Conservation (phyloP, 306 rosid species). For the Quercus mongolica region DNA sequence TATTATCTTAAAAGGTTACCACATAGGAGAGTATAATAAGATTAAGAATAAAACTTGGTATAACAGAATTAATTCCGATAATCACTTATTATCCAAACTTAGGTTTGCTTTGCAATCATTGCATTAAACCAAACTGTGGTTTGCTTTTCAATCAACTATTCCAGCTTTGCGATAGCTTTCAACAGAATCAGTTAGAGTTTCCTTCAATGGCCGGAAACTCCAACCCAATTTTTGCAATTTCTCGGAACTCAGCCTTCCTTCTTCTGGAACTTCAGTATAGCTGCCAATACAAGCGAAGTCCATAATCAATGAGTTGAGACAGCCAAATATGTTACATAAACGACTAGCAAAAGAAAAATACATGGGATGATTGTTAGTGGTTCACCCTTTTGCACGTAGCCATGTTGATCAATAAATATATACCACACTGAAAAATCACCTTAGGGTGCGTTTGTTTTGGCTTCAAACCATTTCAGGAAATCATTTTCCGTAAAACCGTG, state of each 20-base stretch:
- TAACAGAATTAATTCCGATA: too few species aligned
- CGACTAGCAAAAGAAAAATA: not conserved
- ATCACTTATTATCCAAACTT: not conserved
- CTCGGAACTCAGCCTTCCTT: slow-evolving; percentile 29
- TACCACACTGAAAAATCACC: not conserved
- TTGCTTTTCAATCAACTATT: slow-evolving; percentile 14
- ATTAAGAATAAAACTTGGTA: too few species aligned
- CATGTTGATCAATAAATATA: not conserved
- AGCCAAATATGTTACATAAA: not conserved
- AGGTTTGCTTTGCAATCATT: not conserved
- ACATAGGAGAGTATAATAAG: too few species aligned
- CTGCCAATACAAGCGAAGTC: slow-evolving; percentile 18
- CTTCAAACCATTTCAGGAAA: too few species aligned
- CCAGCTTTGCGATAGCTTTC: slow-evolving; percentile 41
- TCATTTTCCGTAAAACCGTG: too few species aligned
- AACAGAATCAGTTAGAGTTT: slow-evolving; percentile 57
- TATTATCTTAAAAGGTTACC: too few species aligned
- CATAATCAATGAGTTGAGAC: not conserved
- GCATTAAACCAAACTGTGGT: not conserved
- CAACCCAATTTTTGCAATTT: slow-evolving; percentile 60
- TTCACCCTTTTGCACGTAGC: not conserved
- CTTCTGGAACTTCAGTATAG: slow-evolving; percentile 30
- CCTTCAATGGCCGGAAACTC: slow-evolving; percentile 56
- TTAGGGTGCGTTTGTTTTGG: too few species aligned
- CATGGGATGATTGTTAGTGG: not conserved